Base-by-base conservation (phyloP, 2,329 filamentous ascomycete species). In the Ceratocystiopsis sp. region DNA sequence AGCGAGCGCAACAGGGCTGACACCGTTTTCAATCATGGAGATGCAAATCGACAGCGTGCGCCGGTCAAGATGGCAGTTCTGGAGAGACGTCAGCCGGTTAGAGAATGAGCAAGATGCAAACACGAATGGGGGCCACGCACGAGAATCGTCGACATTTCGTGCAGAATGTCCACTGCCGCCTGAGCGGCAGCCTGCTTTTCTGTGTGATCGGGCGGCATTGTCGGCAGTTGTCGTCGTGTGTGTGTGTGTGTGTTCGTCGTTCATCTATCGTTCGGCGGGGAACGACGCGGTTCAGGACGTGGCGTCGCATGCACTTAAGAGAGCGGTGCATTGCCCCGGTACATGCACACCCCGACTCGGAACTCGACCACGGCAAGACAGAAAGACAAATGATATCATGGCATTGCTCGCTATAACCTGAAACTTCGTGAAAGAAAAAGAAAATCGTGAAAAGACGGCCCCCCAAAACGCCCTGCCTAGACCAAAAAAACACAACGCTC, bases 21-120 rank as follows among this genome's bases (percentile, higher is more conserved):
- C 85, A 14, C 91, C 91, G 56, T 94, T 94, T 62, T 98, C 91
- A 53, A 98, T 93, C 60, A 98, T 73, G 43, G 86, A 94, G 47
- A 96, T 89, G 61, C 91, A 98, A 49, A 95, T 84, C 3, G 87
- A 94, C 16, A 98, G 69, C 17, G 87, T 86, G 43, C 86, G 80
- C 32, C 89, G 78, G 60, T 95, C 87, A 38, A 98, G 77, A 50
- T 93, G 76, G 48, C 89, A 94, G 63, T 96, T 95, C 89, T 96
- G 49, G 7, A 16, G 13, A 17, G 7, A n/a, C 14, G 14, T 1
- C 13, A 21, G 7, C 32, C 7, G 12, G n/a, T 41, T 40, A 11
- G 37, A 37, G 8, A 33, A 17, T 32, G 29, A 32, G 13, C 25
- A 11, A 4, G 25, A 29, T 8, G 25, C 25, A 11, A 14, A 9